Evolutionary conservation across 768 basidiomycete species (phyloP).

Genomic region (Cyclocybe aegerita): DNA sequence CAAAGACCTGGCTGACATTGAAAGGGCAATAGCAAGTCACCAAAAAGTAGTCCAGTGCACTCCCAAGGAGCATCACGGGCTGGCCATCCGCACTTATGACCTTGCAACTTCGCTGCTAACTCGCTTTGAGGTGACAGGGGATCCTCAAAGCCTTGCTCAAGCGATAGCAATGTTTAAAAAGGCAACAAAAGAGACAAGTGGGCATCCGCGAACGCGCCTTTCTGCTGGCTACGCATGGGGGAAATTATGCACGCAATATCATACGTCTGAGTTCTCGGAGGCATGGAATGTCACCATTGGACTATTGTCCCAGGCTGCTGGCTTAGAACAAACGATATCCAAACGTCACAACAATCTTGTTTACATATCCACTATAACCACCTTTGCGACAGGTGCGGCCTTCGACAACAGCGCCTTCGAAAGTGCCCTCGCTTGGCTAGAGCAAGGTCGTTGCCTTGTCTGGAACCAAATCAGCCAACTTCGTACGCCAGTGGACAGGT

Average conservation of each 20-base stretch:
- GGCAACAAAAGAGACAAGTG: not conserved
- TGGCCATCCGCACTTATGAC: conserved; percentile 7
- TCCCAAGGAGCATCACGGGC: conserved; percentile 3
- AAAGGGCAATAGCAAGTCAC: conserved; percentile 7
- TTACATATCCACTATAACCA: conserved; percentile 2
- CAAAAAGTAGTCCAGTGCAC: conserved; percentile 3
- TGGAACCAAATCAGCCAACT: conserved; percentile 10
- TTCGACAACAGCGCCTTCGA: not conserved
- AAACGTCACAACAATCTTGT: conserved; percentile 8
- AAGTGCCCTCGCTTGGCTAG: conserved; percentile 9
- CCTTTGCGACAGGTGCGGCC: conserved; percentile 14
- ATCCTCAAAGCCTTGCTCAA: conserved; percentile 22
- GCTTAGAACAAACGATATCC: conserved; percentile 16
- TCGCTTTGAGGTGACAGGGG: conserved; percentile 22
- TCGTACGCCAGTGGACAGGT: conserved; percentile 4
- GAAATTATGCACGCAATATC: conserved; percentile 10
- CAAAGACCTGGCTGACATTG: conserved; percentile 7
- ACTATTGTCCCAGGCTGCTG: conserved; percentile 13
- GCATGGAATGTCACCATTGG: conserved; percentile 8
- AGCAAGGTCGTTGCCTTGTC: conserved; percentile 8
- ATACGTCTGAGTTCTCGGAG: conserved; percentile 1
- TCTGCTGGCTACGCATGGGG: conserved; percentile 17
- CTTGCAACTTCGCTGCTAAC: conserved; percentile 19
- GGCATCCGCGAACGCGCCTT: not conserved
- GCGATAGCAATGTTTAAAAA: conserved; percentile 1